These are phyloP conservation scores for Durusdinium trenchii DNA, from an alignment of 73 alveolate genomes.

Conservation along the genomic window DNA sequence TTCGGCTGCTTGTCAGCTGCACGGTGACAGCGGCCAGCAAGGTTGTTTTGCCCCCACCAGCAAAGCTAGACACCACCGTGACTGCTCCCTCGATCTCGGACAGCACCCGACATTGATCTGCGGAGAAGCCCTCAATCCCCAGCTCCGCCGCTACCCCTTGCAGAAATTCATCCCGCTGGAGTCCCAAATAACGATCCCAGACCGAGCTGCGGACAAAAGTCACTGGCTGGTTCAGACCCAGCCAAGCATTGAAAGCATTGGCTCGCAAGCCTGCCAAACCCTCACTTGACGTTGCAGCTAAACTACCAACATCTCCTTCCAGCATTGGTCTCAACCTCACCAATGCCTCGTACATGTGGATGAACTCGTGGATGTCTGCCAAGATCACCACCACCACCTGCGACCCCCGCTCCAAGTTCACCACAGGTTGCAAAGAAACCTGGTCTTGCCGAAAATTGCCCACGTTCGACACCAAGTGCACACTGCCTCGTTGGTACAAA, in stretches of 20 bases:
- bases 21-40: background rate
- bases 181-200: too few species aligned
- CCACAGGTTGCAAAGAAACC: background rate
- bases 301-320: background rate
- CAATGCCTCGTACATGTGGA: slow-evolving; percentile 22
- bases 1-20: background rate
- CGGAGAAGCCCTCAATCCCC: too few species aligned
- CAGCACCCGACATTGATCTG: too few species aligned
- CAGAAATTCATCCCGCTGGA: too few species aligned
- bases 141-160: too few species aligned
- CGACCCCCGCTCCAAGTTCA: background rate
- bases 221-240: too few species aligned
- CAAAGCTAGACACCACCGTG: slow-evolving; percentile 16
- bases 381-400: slow-evolving; percentile 12
- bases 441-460: slow-evolving; percentile 12
- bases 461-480: background rate
- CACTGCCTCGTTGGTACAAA: slow-evolving; percentile 1
- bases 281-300: background rate
- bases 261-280: background rate
- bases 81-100: background rate
- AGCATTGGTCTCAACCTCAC: slow-evolving; percentile 9
- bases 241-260: slow-evolving; percentile 26
- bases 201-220: too few species aligned
- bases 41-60: background rate
- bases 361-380: slow-evolving; percentile 20